Evolutionary conservation across 192 early-diverging fungal species (phyloP).

Genomic region (Backusella circina): DNA sequence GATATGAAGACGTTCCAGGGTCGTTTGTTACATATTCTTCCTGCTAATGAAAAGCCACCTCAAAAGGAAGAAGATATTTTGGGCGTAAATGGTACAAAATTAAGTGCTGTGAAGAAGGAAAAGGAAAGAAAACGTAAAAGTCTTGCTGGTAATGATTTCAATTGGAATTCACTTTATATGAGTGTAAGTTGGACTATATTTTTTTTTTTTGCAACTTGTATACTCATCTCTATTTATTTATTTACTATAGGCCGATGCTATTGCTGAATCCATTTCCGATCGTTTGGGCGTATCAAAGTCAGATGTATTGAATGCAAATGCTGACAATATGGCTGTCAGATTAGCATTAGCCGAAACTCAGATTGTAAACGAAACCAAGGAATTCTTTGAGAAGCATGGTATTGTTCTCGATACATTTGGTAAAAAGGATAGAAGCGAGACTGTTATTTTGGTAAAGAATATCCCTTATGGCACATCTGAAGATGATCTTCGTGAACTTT

Average conservation of each 20-base stretch:
- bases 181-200: conserved; percentile 53
- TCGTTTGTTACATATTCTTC: conserved; percentile 83
- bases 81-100: conserved; percentile 48
- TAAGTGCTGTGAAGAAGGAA: conserved; percentile 75
- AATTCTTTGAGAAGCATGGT: conserved; percentile 83
- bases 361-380: conserved; percentile 92
- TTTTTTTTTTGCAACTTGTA: background rate
- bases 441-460: conserved; percentile 95
- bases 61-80: conserved; percentile 49
- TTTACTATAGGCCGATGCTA: conserved; percentile 71
- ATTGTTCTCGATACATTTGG: conserved; percentile 79
- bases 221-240: conserved; percentile 3
- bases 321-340: conserved; percentile 87
- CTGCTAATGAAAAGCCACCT: conserved; percentile 83
- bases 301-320: conserved; percentile 86
- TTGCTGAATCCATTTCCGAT: conserved; percentile 94
- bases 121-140: conserved; percentile 79
- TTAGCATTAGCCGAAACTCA: conserved; percentile 98
- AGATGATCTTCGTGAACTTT: conserved; percentile 76
- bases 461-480: conserved; percentile 80
- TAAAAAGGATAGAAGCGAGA: conserved; percentile 77
- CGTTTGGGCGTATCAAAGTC: conserved; percentile 86
- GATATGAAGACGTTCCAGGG: conserved; percentile 91
- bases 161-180: conserved; percentile 98
- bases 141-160: conserved; percentile 77